Percentiles rank a stretch among this genome's conserved stretches.
Evolutionary conservation across 345 rosid species (phyloP).

Genomic region (Brassica nigra): DNA sequence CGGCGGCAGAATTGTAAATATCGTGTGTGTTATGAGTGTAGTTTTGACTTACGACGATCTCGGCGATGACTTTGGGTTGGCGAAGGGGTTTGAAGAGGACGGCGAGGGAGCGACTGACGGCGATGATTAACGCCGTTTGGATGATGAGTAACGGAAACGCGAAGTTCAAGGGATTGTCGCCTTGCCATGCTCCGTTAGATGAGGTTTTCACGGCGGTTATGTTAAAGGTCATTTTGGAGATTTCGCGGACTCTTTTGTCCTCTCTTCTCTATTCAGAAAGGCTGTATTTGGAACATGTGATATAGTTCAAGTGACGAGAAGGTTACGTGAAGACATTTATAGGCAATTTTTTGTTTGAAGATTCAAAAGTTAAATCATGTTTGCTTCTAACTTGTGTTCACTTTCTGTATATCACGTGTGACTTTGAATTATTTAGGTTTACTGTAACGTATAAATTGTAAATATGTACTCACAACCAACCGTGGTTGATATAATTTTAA

Average conservation of each 20-base stretch:
- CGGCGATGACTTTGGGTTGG: conserved; percentile 93
- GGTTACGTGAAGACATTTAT: conserved; percentile 31
- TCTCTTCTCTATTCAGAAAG: not conserved
- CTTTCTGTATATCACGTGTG: conserved; percentile 31
- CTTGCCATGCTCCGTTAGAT: conserved; percentile 90
- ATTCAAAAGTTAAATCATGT: conserved; percentile 12
- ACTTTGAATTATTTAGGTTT: conserved; percentile 3
- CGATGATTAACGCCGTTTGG: conserved; percentile 67
- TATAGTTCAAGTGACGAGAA: conserved; percentile 1
- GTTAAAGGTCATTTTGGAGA: conserved; percentile 50
- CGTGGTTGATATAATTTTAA: not conserved
- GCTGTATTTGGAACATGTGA: conserved; percentile 14
- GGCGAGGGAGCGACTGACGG: conserved; percentile 67
- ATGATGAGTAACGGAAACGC: conserved; percentile 80
- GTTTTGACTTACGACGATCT: conserved; percentile 61
- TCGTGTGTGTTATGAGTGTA: not conserved
- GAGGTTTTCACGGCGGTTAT: conserved; percentile 71
- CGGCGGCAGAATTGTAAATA: conserved; percentile 20
- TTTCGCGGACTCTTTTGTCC: not conserved
- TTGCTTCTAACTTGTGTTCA: conserved; percentile 20
- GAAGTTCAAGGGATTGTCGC: conserved; percentile 76
- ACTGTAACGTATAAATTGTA: not conserved
- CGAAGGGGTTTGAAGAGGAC: conserved; percentile 86
- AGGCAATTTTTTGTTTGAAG: conserved; percentile 19
- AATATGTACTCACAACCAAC: not conserved